phyloP scores from a whole-genome alignment of 208 protist species.

The Kentomonas sorsogonicus region DNA sequence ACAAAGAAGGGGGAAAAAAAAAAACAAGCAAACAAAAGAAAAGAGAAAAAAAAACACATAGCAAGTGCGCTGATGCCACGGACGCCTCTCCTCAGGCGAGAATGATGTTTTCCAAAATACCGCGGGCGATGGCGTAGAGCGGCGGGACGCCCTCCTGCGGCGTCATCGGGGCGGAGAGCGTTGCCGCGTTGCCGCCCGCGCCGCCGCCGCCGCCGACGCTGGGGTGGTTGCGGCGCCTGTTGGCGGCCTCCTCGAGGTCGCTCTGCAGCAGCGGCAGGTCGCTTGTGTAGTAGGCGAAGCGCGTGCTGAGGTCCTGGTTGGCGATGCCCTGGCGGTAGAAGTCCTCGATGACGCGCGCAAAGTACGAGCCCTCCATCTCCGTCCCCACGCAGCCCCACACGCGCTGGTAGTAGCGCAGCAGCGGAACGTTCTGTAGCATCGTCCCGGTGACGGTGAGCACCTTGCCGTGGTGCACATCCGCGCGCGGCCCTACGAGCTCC shows the following conservation, averaged over 20 bases:
- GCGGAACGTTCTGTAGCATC: constrained; percentile 78
- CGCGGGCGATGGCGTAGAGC: constrained; percentile 81
- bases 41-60: neutral
- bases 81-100: constrained; percentile 9
- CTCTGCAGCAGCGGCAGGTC: constrained; percentile 69
- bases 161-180: constrained; percentile 71
- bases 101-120: constrained; percentile 69
- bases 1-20: neutral
- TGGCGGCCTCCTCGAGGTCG: constrained; percentile 40
- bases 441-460: constrained; percentile 82
- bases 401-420: constrained; percentile 78
- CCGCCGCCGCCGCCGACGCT: no score
- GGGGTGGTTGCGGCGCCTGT: constrained; percentile 10
- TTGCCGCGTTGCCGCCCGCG: constrained; percentile 17
- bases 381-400: constrained; percentile 80
- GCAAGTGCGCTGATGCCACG: neutral
- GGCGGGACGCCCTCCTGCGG: constrained; percentile 73
- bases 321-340: constrained; percentile 77
- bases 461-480: constrained; percentile 62
- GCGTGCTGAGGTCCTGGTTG: constrained; percentile 43
- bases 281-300: constrained; percentile 87
- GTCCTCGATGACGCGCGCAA: constrained; percentile 78
- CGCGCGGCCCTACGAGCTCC: constrained; percentile 44
- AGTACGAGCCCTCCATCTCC: constrained; percentile 90
- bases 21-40: neutral